Evolutionary conservation across 2,329 filamentous ascomycete species (phyloP).

Genomic region (Venturia asperata): DNA sequence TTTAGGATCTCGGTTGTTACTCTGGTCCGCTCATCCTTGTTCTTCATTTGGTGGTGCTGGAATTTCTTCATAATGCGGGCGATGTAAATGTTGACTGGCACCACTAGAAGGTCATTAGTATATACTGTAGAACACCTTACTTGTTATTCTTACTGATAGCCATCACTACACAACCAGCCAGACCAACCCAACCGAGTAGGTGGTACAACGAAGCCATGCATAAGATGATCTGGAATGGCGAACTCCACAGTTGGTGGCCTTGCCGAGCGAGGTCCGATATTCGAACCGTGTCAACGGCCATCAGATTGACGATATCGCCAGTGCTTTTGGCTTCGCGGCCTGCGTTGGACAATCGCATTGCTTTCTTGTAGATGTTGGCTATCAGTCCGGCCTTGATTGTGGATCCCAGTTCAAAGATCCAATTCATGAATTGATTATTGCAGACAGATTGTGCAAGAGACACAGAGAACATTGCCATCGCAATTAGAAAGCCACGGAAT

Average conservation of each 20-base stretch:
- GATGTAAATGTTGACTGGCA: constrained; percentile 15
- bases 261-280: constrained; percentile 16
- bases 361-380: constrained; percentile 18
- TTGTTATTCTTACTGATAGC: neutral
- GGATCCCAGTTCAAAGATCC: constrained; percentile 14
- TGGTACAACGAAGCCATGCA: constrained; percentile 17
- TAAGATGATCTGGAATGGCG: constrained; percentile 17
- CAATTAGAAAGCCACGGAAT: constrained; percentile 16
- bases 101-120: neutral
- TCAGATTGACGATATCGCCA: constrained; percentile 19
- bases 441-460: constrained; percentile 14
- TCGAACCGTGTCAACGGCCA: constrained; percentile 16
- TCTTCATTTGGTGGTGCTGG: constrained; percentile 16
- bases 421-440: constrained; percentile 19
- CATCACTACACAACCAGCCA: constrained; percentile 15
- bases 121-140: neutral
- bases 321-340: constrained; percentile 17
- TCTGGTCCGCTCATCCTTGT: constrained; percentile 18
- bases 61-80: constrained; percentile 17
- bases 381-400: constrained; percentile 15
- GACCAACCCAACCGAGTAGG: constrained; percentile 16
- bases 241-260: constrained; percentile 16
- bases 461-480: constrained; percentile 15
- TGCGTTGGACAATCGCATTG: constrained; percentile 12
- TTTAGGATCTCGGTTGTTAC: constrained; percentile 17